Conservation (phyloP, 2,329 filamentous ascomycete species). For the Beauveria bassiana region DNA sequence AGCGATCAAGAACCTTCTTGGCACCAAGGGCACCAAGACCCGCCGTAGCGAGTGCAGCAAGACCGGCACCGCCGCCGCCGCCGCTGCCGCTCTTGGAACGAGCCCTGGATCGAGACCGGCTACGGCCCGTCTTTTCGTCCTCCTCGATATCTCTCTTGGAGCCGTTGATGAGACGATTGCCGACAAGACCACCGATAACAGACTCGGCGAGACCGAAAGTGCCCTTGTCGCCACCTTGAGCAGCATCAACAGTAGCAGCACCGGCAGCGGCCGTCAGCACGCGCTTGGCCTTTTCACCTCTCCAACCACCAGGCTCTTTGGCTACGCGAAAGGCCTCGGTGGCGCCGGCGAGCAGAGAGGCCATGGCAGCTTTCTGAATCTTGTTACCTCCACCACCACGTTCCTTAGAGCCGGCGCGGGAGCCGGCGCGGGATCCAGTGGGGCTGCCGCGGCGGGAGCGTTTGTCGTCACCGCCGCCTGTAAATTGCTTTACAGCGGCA, state of each 20-base stretch:
- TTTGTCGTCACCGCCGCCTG: slow-evolving; percentile 37
- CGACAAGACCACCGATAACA: slow-evolving; percentile 79
- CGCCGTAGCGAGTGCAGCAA: slow-evolving; percentile 57
- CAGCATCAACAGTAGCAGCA: slow-evolving; percentile 78
- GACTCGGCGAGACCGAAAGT: slow-evolving; percentile 81
- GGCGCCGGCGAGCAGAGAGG: slow-evolving; percentile 81
- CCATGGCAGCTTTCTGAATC: slow-evolving; percentile 81
- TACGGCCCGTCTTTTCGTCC: slow-evolving; percentile 52
- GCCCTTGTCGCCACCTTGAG: slow-evolving; percentile 64
- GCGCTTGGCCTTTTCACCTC: slow-evolving; percentile 84
- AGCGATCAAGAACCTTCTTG: slow-evolving; percentile 48
- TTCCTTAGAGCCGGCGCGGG: slow-evolving; percentile 44
- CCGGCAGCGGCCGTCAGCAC: slow-evolving; percentile 80
- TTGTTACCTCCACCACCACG: slow-evolving; percentile 44
- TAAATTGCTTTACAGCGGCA: slow-evolving; percentile 52
- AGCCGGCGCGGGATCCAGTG: slow-evolving; percentile 40
- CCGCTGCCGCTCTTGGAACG: slow-evolving; percentile 41
- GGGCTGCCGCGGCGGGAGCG: slow-evolving; percentile 36
- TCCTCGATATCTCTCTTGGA: slow-evolving; percentile 58
- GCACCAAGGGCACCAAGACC: slow-evolving; percentile 53
- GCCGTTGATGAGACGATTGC: slow-evolving; percentile 80
- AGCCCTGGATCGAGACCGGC: slow-evolving; percentile 60
- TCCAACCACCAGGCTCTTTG: slow-evolving; percentile 84
- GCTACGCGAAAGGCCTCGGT: slow-evolving; percentile 87
- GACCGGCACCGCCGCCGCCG: slow-evolving; percentile 35